These are phyloP conservation scores for Noccaea bulbosa DNA, from an alignment of 345 rosid genomes.

Conservation along the genomic window DNA sequence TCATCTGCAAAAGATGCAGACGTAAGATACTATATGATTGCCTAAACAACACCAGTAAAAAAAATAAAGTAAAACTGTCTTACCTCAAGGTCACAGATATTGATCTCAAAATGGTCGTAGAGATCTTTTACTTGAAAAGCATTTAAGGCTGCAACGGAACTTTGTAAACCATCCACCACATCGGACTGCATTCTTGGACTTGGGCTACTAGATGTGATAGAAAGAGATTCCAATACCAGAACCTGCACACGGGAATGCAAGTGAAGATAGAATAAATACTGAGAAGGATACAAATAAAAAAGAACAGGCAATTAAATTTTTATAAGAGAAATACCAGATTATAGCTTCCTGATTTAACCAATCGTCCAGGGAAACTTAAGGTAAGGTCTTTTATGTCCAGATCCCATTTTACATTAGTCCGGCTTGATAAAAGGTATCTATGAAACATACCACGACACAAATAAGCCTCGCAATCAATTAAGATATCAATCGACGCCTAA, in stretches of 20 bases:
- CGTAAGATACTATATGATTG: slow-evolving; percentile 26
- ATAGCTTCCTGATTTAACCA: slow-evolving; percentile 49
- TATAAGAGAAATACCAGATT: slow-evolving; percentile 62
- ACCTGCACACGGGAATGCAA: slow-evolving; percentile 52
- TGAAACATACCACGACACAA: slow-evolving; percentile 38
- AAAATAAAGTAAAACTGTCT: slow-evolving; percentile 15
- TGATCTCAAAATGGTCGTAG: slow-evolving; percentile 62
- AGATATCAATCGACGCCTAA: slow-evolving; percentile 24
- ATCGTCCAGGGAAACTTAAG: slow-evolving; percentile 57
- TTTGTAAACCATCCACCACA: slow-evolving; percentile 43
- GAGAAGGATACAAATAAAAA: slow-evolving; percentile 8
- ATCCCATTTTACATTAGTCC: slow-evolving; percentile 65
- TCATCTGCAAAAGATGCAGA: slow-evolving; percentile 57
- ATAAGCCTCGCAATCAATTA: slow-evolving; percentile 24
- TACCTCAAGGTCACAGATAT: slow-evolving; percentile 66
- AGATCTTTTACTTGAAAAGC: slow-evolving; percentile 55
- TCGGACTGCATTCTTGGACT: slow-evolving; percentile 44
- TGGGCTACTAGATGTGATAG: slow-evolving; percentile 49
- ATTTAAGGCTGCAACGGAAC: slow-evolving; percentile 40
- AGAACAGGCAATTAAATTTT: slow-evolving; percentile 5
- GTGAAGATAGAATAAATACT: slow-evolving; percentile 22
- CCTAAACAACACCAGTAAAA: slow-evolving; percentile 29
- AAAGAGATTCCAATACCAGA: slow-evolving; percentile 54
- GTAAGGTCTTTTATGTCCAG: slow-evolving; percentile 53
- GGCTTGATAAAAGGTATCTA: slow-evolving; percentile 72